Percentiles rank a stretch among this genome's conserved stretches.
Evolutionary conservation across 805 yeast genomes (phyloP).

Genomic region (Candida broadrunensis): DNA sequence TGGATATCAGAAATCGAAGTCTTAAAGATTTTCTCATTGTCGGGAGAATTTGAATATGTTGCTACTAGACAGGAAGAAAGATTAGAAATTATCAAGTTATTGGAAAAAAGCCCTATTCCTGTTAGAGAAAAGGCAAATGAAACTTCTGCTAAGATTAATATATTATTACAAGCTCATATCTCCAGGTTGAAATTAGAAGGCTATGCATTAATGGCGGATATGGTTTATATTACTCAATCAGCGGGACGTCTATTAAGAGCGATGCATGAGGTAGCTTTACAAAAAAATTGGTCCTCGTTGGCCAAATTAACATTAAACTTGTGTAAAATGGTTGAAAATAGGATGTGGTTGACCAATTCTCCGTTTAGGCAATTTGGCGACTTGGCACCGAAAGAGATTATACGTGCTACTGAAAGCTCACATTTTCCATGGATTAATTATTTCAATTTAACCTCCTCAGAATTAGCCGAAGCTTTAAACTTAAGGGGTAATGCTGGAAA

Average conservation of each 20-base stretch:
- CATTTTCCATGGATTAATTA: conserved; percentile 81
- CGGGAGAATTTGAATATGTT: conserved; percentile 82
- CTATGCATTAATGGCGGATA: conserved; percentile 87
- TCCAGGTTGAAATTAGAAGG: conserved; percentile 77
- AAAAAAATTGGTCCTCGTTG: conserved; percentile 68
- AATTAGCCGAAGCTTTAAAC: conserved; percentile 77
- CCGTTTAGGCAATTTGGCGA: conserved; percentile 81
- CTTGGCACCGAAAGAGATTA: conserved; percentile 65
- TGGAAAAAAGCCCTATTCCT: conserved; percentile 83
- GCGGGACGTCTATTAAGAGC: conserved; percentile 90
- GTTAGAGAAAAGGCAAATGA: conserved; percentile 69
- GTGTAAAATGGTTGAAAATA: conserved; percentile 74
- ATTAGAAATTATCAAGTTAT: conserved; percentile 62
- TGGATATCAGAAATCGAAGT: conserved; percentile 70
- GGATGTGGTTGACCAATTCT: conserved; percentile 82
- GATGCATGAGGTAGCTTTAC: conserved; percentile 69
- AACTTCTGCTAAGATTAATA: conserved; percentile 73
- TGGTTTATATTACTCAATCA: conserved; percentile 89
- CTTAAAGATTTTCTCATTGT: conserved; percentile 69
- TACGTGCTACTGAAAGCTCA: conserved; percentile 74
- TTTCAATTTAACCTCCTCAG: conserved; percentile 66
- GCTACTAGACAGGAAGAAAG: conserved; percentile 87
- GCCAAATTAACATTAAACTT: conserved; percentile 57
- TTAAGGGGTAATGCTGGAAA: conserved; percentile 63
- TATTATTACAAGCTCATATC: conserved; percentile 83